phyloP scores from a whole-genome alignment of 345 rosid species.

The Cardiospermum halicacabum region DNA sequence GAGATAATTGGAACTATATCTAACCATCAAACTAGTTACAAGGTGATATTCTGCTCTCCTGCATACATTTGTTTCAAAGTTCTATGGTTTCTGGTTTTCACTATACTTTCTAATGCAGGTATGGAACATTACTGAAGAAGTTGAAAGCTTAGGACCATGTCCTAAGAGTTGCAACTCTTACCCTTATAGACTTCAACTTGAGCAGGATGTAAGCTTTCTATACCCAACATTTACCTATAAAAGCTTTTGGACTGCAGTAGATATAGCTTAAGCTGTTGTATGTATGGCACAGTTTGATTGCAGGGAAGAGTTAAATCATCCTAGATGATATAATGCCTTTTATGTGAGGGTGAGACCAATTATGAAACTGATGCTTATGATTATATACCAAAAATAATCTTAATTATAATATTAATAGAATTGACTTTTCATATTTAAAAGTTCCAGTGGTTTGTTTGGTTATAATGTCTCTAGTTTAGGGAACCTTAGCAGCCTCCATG shows the following conservation, averaged over 20 bases:
- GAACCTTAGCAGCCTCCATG: background rate
- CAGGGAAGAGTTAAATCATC: background rate
- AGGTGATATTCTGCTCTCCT: background rate
- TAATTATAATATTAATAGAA: background rate
- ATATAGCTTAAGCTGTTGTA: background rate
- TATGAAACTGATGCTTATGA: background rate
- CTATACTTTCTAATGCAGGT: conserved; percentile 34
- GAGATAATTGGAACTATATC: background rate
- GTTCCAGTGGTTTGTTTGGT: background rate
- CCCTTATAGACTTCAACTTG: conserved; percentile 68
- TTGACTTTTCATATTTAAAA: background rate
- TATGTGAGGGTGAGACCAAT: background rate
- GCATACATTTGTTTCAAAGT: conserved; percentile 1
- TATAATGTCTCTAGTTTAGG: background rate
- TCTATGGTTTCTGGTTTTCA: background rate
- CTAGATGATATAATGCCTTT: background rate
- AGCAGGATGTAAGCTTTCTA: conserved; percentile 63
- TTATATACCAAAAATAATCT: background rate
- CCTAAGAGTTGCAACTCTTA: conserved; percentile 27
- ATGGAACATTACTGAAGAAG: conserved; percentile 29
- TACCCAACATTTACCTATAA: background rate
- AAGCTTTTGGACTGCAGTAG: background rate
- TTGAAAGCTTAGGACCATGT: conserved; percentile 26
- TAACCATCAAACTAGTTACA: background rate
- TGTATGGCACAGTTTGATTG: background rate